These are phyloP conservation scores for Russula sp. DNA, from an alignment of 768 basidiomycete species.

Conservation along the genomic window DNA sequence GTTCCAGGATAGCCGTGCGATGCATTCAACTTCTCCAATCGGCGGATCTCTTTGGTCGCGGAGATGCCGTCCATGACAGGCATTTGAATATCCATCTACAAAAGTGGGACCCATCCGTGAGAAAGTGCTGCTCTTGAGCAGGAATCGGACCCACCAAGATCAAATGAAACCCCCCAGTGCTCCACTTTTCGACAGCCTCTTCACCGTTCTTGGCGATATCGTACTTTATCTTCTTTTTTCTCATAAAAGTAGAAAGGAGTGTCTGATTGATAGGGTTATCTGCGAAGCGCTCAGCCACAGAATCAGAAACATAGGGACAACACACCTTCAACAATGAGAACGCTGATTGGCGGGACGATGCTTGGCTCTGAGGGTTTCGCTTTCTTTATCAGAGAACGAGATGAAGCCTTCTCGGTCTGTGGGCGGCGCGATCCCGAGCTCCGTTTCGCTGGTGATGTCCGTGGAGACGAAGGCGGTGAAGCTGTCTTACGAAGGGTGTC, in stretches of 20 bases:
- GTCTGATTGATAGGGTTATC: conserved; percentile 99
- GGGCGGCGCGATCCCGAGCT: conserved; percentile 31
- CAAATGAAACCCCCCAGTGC: conserved; percentile 86
- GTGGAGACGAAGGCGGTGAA: conserved; percentile 35
- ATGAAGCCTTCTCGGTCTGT: conserved; percentile 30
- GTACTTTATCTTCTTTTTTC: conserved; percentile 91
- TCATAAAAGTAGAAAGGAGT: conserved; percentile 95
- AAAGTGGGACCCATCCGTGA: conserved; percentile 23
- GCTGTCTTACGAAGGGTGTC: conserved; percentile 31
- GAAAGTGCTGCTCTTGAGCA: background rate
- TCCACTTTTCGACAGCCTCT: conserved; percentile 95
- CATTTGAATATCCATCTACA: conserved; percentile 99
- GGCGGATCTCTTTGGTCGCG: conserved; percentile 93
- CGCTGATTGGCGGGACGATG: conserved; percentile 94
- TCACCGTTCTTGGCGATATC: conserved; percentile 91
- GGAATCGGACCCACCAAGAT: conserved; percentile 64
- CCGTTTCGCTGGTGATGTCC: conserved; percentile 29
- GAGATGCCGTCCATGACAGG: conserved; percentile 98
- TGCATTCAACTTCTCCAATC: conserved; percentile 65
- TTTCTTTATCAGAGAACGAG: conserved; percentile 38
- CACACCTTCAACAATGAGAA: conserved; percentile 95
- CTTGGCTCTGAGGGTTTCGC: conserved; percentile 53
- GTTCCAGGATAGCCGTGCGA: conserved; percentile 64
- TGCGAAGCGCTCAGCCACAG: conserved; percentile 29
- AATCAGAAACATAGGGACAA: conserved; percentile 11